Base-by-base conservation (phyloP, 1,284 basidiomycete genomes). In the Melampsora americana region DNA sequence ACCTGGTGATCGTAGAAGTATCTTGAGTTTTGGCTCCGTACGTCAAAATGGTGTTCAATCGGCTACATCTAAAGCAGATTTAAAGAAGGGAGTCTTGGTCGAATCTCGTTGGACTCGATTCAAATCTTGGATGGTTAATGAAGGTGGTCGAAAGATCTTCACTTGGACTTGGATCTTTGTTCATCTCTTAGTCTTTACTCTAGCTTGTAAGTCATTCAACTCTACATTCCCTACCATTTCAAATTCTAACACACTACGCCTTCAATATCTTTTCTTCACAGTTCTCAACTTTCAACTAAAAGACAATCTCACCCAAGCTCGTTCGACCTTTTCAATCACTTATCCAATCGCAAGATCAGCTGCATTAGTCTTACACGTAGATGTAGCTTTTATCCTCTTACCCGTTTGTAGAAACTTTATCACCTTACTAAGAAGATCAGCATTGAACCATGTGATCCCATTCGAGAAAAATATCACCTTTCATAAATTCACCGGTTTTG, bases 401-500 rank as follows among this genome's bases (percentile, higher is more conserved):
- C 93, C 93, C 42, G 88, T 95, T 81, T 95, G 93, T 86, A 88
- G 93, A 77, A 93, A 92, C 84, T 92, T 95, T 83, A 88, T 95
- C 82, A 93, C 92, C 14, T 80, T 93, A 53, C 86, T 94, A 60
- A 89, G 93, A 44, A 87, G 89, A 65, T 92, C 91, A 0, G 87
- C 92, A 1, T 85, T 95, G 69, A 92, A 92, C 84, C 86, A 88
- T 79, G 84, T 93, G 83, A 91, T 95, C 79, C 92, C 93, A 16
- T 83, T 80, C 67, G 80, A 82, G 42, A 78, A 81, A 69, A 80
- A 75, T 32, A 69, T 80, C 44, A 75, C 71, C 11, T 80, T 80
- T 61, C 92, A 95, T 86, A 93, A 92, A 81, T 88, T 90, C 67
- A 90, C 90, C 1, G 93, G 87, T 7, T 95, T 91, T 90, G 89